A percentile compares a stretch with the other conserved stretches of the same genome.
Evolutionary conservation across 257 asterid species (phyloP).

Genomic region (Pogostemon cablin): DNA sequence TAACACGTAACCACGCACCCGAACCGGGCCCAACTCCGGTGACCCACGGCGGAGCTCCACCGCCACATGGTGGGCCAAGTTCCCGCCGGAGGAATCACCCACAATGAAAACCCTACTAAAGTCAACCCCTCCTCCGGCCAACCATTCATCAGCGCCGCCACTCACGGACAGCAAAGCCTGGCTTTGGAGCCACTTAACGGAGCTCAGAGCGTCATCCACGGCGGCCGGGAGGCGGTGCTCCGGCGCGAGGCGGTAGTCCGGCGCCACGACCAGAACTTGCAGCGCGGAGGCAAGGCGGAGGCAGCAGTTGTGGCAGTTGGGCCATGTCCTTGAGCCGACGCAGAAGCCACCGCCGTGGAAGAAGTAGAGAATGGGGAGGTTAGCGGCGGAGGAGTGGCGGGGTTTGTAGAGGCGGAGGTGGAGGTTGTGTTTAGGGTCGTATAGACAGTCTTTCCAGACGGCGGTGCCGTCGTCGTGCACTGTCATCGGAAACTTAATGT

Average conservation of each 20-base stretch:
- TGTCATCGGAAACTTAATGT: constrained; percentile 38
- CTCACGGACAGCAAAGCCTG: constrained; percentile 40
- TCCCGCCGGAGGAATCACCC: constrained; percentile 95
- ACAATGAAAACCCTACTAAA: constrained; percentile 57
- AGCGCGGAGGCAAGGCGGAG: constrained; percentile 67
- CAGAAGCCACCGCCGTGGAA: constrained; percentile 87
- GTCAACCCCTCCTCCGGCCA: constrained; percentile 46
- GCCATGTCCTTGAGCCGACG: constrained; percentile 75
- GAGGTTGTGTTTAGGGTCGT: constrained; percentile 43
- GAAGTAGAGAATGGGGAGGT: constrained; percentile 58
- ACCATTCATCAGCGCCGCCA: constrained; percentile 42
- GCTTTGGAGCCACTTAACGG: constrained; percentile 61
- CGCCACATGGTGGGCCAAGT: constrained; percentile 85
- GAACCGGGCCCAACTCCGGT: constrained; percentile 54
- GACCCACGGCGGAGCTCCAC: constrained; percentile 66
- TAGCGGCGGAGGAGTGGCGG: constrained; percentile 14
- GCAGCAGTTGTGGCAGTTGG: constrained; percentile 69
- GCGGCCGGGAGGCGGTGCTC: constrained; percentile 82
- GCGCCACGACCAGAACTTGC: constrained; percentile 57
- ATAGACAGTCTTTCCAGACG: constrained; percentile 62
- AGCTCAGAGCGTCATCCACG: constrained; percentile 43
- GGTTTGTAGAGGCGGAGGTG: constrained; percentile 76
- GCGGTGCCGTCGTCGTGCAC: constrained; percentile 67
- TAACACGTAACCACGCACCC: constrained; percentile 75
- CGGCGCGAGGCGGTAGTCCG: constrained; percentile 80